phyloP scores from a whole-genome alignment of 768 basidiomycete species.

The Lentinula detonsa region DNA sequence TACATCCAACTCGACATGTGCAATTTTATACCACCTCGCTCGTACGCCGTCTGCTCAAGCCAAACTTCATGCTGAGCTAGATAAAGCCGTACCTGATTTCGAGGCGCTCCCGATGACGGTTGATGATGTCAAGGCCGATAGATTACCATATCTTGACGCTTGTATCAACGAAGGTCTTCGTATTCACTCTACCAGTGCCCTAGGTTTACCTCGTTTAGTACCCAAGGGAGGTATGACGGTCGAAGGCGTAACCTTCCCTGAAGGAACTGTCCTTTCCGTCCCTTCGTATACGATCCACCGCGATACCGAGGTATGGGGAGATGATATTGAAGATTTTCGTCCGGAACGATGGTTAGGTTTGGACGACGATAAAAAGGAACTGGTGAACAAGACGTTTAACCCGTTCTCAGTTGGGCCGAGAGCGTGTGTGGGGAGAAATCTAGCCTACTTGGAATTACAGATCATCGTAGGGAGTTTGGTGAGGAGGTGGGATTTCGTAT shows the following conservation, averaged over 20 bases:
- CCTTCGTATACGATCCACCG: conserved; percentile 84
- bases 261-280: conserved; percentile 71
- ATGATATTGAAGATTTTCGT: conserved; percentile 64
- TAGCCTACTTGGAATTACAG: conserved; percentile 73
- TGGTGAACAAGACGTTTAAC: conserved; percentile 72
- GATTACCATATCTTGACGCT: conserved; percentile 74
- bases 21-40: conserved; percentile 48
- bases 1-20: conserved; percentile 71
- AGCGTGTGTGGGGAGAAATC: conserved; percentile 80
- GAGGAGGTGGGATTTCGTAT: conserved; percentile 68
- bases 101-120: conserved; percentile 39
- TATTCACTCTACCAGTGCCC: conserved; percentile 75
- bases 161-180: conserved; percentile 85
- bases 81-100: conserved; percentile 39
- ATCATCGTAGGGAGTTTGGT: conserved; percentile 80
- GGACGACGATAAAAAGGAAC: conserved; percentile 43
- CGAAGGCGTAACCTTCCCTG: conserved; percentile 53
- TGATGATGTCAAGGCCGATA: conserved; percentile 55
- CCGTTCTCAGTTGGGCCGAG: conserved; percentile 83
- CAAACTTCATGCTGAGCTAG: conserved; percentile 75
- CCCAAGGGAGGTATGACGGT: conserved; percentile 70
- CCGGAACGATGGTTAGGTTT: conserved; percentile 86
- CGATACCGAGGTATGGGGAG: conserved; percentile 67
- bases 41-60: conserved; percentile 55
- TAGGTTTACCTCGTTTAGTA: conserved; percentile 78